phyloP scores from a whole-genome alignment of 768 basidiomycete species.

The Podaxis carcinomalis region DNA sequence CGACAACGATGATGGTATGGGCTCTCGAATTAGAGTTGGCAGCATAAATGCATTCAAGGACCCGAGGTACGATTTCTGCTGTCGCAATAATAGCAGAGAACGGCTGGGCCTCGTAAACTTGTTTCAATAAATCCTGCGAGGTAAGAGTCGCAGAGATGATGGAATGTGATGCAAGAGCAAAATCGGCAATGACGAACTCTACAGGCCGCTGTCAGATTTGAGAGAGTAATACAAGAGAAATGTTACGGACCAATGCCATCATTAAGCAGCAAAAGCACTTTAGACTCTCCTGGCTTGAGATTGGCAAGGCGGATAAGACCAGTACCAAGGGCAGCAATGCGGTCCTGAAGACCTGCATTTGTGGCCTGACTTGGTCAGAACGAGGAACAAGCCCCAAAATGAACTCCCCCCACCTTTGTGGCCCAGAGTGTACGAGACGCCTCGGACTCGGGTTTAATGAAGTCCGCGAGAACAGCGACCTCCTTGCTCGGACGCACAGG shows the following conservation, averaged over 20 bases:
- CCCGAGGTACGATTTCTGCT: constrained; percentile 57
- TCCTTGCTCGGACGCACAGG: constrained; percentile 71
- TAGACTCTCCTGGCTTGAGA: constrained; percentile 55
- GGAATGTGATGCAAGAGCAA: constrained; percentile 70
- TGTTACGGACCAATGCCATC: constrained; percentile 63
- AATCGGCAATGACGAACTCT: constrained; percentile 80
- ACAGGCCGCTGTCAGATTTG: background rate
- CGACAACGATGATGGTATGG: constrained; percentile 68
- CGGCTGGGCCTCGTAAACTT: constrained; percentile 58
- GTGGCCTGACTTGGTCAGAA: constrained; percentile 49
- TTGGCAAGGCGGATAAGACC: constrained; percentile 59
- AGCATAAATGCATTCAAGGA: constrained; percentile 73
- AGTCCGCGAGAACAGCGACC: constrained; percentile 58
- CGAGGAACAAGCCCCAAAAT: background rate
- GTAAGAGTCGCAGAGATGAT: constrained; percentile 65
- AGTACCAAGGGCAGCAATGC: constrained; percentile 67
- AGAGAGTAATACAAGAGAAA: background rate
- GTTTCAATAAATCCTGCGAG: constrained; percentile 56
- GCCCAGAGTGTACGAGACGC: constrained; percentile 75
- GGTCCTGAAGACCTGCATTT: constrained; percentile 65
- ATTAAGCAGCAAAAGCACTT: constrained; percentile 72
- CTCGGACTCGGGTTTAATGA: constrained; percentile 64
- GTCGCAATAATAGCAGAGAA: constrained; percentile 75
- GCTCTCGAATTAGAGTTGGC: constrained; percentile 39
- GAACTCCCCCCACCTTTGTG: constrained; percentile 49